Evolutionary conservation across 257 asterid genomes (phyloP), one percentile per base, ranked within the genome.

Genomic region (Jaltomata sinuosa): DNA sequence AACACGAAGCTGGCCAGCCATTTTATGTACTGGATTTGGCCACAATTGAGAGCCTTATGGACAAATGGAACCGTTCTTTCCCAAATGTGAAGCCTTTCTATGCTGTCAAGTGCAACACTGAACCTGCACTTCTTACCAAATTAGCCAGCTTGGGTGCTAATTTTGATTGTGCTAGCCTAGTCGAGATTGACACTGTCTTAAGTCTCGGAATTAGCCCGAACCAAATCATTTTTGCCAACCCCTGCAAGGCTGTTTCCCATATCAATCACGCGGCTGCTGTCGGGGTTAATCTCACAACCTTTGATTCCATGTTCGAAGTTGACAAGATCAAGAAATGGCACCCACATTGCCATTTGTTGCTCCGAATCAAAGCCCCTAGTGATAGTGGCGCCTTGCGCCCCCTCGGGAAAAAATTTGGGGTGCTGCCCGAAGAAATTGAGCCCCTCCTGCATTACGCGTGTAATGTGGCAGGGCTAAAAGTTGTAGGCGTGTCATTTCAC

Each of bases 261-360:
- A 81, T 81, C 54, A 25, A 57, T 53, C 40, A 61, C 22, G 84
- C 76, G 5, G 84, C 84, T 1, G 14, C 55, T 0, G 61, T 61
- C 2, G 84, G 78, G 8, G 84, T 81, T 38, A 61, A 81, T 52
- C 84, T 81, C 42, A 40, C 84, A 45, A 81, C 77, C 38, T 81
- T 55, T 40, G 76, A 81, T 52, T 81, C 84, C 25, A 40, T 19
- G 22, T 38, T 22, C 34, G 78, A 81, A 71, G 36, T 81, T 81
- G 84, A 61, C 57, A 81, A 81, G 49, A 38, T 61, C 36, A 81
- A 81, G 61, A 34, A 81, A 32, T 81, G 54, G 54, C 84, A 81
- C 25, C 84, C 78, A 1, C 31, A 81, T 8, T 81, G 84, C 38
- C 31, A 14, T 14, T 32, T 81, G 40, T 62, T 81, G 40, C 74